A percentile compares a stretch with the other conserved stretches of the same genome.
These are phyloP conservation scores for Leishmania mexicana DNA, from an alignment of 208 protist species.

Conservation along the genomic window DNA sequence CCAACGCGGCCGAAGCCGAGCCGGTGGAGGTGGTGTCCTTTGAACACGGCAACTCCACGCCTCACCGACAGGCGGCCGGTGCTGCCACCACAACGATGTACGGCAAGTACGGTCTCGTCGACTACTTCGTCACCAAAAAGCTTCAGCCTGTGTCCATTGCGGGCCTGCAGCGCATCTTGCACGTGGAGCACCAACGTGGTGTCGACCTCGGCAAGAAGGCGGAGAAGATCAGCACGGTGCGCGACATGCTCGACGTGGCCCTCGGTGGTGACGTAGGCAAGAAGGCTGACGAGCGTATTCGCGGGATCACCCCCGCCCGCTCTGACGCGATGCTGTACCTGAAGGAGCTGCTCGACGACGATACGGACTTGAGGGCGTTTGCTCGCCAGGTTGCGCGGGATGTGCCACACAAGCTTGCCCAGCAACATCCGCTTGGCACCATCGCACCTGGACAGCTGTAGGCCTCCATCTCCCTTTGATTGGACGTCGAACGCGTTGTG, in stretches of 20 bases:
- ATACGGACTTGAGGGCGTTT: slow-evolving; percentile 78
- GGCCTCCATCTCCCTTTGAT: not conserved
- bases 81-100: slow-evolving; percentile 39
- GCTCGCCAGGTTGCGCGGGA: slow-evolving; percentile 71
- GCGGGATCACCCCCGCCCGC: slow-evolving; percentile 67
- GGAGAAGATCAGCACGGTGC: slow-evolving; percentile 80
- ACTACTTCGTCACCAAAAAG: slow-evolving; percentile 80
- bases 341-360: slow-evolving; percentile 87
- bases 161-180: slow-evolving; percentile 80
- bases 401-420: slow-evolving; percentile 59
- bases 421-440: slow-evolving; percentile 61
- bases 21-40: not conserved
- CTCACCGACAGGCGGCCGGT: not conserved
- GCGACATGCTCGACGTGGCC: slow-evolving; percentile 85
- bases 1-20: slow-evolving; percentile 1
- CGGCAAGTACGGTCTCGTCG: slow-evolving; percentile 88
- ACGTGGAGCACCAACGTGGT: slow-evolving; percentile 83
- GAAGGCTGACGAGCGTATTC: slow-evolving; percentile 68
- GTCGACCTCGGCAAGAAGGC: slow-evolving; percentile 83
- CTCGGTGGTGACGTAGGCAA: slow-evolving; percentile 78
- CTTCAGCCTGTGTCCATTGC: slow-evolving; percentile 80
- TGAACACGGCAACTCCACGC: not conserved
- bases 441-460: slow-evolving; percentile 72
- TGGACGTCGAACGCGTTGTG: not conserved
- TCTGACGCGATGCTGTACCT: slow-evolving; percentile 75